Evolutionary conservation across 768 basidiomycete species (phyloP), one percentile per base, ranked within the genome.

Genomic region (Lactarius quietus): DNA sequence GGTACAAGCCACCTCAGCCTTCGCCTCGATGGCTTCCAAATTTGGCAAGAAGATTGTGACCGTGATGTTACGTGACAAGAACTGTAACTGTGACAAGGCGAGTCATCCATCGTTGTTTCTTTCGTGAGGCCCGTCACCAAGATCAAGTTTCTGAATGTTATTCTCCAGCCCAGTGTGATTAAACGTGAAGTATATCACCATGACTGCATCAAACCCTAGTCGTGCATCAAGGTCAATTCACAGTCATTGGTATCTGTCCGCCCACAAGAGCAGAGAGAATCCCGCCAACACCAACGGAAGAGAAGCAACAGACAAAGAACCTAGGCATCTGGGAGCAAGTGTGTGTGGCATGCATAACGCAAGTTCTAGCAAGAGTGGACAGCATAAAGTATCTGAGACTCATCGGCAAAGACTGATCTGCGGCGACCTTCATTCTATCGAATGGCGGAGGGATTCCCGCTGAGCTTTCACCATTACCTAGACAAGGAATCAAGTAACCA

Each of bases 161-260:
- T 26, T 26, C 48, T 26, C 41, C 15, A 43, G 51, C 33, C 57
- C 29, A 62, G 65, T 66, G 65, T 66, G 65, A 66, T 26, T 39
- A 41, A 66, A 55, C 18, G 12, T 45, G 61, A 57, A 58, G 65
- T 57, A 36, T 36, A 41, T 20, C 26, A 23, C 8, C 33, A 38
- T 55, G 61, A 62, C 39, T 53, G 61, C 57, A 29, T 59, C 65
- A 62, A 62, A 62, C 3, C 33, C 55, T 54, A 36, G 38, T 43
- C 35, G 41, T 62, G 52, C 65, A 15, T 58, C 65, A 66, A 58
- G 41, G 14, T 26, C 51, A 53, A 57, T 28, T 26, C 53, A 48
- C 15, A 10, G 36, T 23, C 9, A 10, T 8, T 18, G 18, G 15
- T 6, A 4, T 20, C 31, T 9, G 17, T 15, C 31, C 23, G 8